phyloP scores from a whole-genome alignment of 192 early-diverging fungal species.

The Gonapodya prolifera region DNA sequence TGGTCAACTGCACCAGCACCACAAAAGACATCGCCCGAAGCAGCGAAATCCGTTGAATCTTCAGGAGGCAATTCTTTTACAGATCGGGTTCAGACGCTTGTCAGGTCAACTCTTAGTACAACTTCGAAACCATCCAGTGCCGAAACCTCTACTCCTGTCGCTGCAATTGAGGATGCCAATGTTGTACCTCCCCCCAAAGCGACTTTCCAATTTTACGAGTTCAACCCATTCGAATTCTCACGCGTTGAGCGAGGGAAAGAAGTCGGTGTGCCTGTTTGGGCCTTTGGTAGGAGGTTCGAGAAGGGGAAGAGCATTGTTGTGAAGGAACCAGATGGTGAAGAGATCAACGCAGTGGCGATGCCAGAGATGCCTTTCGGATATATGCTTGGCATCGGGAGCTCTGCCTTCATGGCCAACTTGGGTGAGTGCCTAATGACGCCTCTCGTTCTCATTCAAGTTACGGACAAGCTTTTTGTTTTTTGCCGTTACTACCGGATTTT shows the following conservation, averaged over 20 bases:
- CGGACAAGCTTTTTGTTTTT: too few species aligned
- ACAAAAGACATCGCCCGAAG: neutral
- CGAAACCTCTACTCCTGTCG: neutral
- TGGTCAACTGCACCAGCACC: neutral
- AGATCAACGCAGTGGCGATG: neutral
- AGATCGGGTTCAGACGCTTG: too few species aligned
- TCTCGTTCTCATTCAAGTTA: too few species aligned
- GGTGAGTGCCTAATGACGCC: neutral
- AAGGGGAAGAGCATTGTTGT: neutral
- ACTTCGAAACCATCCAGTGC: too few species aligned
- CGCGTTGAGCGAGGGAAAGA: neutral
- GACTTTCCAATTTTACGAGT: conserved; percentile 1
- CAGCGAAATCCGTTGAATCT: neutral
- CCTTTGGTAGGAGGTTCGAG: neutral
- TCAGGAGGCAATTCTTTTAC: neutral
- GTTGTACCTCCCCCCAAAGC: neutral
- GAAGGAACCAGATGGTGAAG: neutral
- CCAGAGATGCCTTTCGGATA: neutral
- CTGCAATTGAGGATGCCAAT: neutral
- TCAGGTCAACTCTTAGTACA: too few species aligned
- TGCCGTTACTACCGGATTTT: too few species aligned
- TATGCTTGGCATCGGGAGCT: neutral
- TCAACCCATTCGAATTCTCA: conserved; percentile 1
- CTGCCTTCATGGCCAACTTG: neutral
- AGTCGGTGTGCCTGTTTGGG: neutral